Evolutionary conservation across 2,329 filamentous ascomycete species (phyloP), one percentile per base, ranked within the genome.

Genomic region (Aureobasidium sp.): DNA sequence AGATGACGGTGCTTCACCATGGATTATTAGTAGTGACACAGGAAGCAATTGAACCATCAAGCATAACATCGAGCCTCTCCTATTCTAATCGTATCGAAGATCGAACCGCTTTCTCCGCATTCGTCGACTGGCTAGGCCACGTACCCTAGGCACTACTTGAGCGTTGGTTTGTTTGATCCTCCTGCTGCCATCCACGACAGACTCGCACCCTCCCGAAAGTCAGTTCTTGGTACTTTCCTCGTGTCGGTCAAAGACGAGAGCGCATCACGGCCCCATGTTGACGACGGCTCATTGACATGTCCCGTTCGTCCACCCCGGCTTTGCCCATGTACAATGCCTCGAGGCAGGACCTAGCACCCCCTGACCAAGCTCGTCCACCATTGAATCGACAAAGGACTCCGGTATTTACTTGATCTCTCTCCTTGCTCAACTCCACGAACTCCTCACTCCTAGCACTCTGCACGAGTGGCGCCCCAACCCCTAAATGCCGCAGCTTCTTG

Each of bases 231-330:
- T 49, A 22, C 56, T 39, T 7, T 29, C 33, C 12, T 27, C 54
- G 29, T 70, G 65, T 62, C 70, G 71, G 31, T 33, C 31, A 33
- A 33, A 33, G 31, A 33, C 31, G 31, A 33, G 31, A 24, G 54
- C 19, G 19, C 54, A 47, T 22, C 31, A 15, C 42, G 54, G 42
- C 45, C 11, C 44, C 57, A 60, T 60, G 57, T 60, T 60, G 57
- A 60, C 44, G 35, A 37, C 45, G 22, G 27, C 12, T 35, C 35
- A 33, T 60, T 60, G 57, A 75, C 71, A 87, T 87, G 84, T 85
- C 83, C 76, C 82, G 79, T 76, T 79, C 81, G 71, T 77, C 78
- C 67, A 82, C 82, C 66, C 82, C 83, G 68, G 77, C 80, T 66
- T 75, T 86, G 65, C 83, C 83, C 68, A 74, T 83, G 68, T 79